phyloP scores from a whole-genome alignment of 371 early-diverging fungal species.

The Choanephora cucurbitarum region DNA sequence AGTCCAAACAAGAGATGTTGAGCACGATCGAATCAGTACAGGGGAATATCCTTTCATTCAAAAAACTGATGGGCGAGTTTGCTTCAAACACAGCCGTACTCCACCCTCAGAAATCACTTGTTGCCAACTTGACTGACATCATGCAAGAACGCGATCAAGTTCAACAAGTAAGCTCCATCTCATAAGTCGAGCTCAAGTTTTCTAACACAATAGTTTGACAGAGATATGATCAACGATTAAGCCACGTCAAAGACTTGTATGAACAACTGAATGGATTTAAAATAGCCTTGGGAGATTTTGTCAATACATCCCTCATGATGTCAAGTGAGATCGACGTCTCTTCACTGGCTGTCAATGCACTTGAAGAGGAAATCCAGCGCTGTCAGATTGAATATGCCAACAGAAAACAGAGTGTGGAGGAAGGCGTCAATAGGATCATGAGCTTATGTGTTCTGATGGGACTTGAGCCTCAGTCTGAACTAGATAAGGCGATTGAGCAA shows the following conservation, averaged over 20 bases:
- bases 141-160: constrained; percentile 11
- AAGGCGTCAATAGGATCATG: constrained; percentile 15
- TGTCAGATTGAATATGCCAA: constrained; percentile 38
- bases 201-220: too few species aligned
- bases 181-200: too few species aligned
- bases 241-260: constrained; percentile 24
- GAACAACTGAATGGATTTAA: constrained; percentile 20
- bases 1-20: constrained; percentile 13
- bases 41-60: constrained; percentile 11
- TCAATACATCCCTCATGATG: constrained; percentile 26
- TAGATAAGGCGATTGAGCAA: constrained; percentile 22
- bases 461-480: constrained; percentile 16
- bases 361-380: constrained; percentile 45
- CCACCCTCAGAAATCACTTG: constrained; percentile 11
- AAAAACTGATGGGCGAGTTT: constrained; percentile 26
- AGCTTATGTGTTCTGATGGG: constrained; percentile 24
- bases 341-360: constrained; percentile 26
- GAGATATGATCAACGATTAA: constrained; percentile 22
- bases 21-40: constrained; percentile 9
- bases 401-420: constrained; percentile 14
- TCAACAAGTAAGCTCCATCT: constrained; percentile 20
- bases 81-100: constrained; percentile 11
- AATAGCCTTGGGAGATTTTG: constrained; percentile 26
- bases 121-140: constrained; percentile 15
- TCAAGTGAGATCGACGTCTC: constrained; percentile 42